Evolutionary conservation across 495 filamentous ascomycete genomes (phyloP).

Genomic region (Amphirosellinia nigrospora): DNA sequence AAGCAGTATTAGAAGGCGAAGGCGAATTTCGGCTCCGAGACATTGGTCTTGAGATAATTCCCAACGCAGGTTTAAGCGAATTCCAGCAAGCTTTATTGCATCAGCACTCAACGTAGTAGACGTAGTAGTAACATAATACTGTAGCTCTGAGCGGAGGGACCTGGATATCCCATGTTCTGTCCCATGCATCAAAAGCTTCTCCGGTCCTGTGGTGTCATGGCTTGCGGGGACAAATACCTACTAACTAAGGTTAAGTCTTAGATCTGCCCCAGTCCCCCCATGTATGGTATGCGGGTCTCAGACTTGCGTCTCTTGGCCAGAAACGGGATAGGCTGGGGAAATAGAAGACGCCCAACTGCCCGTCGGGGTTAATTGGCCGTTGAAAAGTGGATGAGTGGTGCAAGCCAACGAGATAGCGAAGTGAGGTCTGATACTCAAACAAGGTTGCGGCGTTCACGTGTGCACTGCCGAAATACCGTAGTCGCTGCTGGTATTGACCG

Average conservation of each 20-base stretch:
- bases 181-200: not conserved
- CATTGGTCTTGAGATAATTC: not conserved
- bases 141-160: too few relatives aligned
- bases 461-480: too few relatives aligned
- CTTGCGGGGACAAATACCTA: conserved; percentile 7
- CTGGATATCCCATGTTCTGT: not conserved
- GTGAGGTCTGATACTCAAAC: conserved; percentile 5
- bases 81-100: not conserved
- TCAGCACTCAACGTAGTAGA: not conserved
- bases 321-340: conserved; percentile 4
- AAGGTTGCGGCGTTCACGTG: conserved; percentile 4
- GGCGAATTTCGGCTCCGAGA: not conserved
- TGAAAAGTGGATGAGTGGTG: conserved; percentile 7
- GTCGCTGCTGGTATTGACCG: not conserved
- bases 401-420: not conserved
- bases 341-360: not conserved
- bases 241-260: conserved; percentile 6
- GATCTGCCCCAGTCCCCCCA: not conserved
- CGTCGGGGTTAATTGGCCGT: not conserved
- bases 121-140: too few relatives aligned
- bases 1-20: not conserved
- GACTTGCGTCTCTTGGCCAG: not conserved
- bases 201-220: not conserved
- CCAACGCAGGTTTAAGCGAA: not conserved
- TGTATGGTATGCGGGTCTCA: not conserved